phyloP scores from a whole-genome alignment of 345 rosid genomes.

The sweet orange (Citrus sinensis) region DNA sequence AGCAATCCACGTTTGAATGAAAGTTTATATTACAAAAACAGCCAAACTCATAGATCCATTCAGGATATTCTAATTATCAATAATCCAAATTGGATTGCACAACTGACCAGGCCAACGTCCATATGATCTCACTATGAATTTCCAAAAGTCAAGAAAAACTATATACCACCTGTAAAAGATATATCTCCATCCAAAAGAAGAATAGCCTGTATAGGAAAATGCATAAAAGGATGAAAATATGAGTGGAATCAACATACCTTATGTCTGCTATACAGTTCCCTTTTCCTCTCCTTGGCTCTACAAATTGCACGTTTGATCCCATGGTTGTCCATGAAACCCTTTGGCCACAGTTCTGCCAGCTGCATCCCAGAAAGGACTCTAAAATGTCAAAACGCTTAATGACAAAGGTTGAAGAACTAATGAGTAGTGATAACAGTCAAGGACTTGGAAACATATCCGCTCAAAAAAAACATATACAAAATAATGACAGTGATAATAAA shows the following conservation, averaged over 20 bases:
- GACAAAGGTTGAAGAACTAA: not conserved
- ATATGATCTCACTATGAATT: not conserved
- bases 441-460: not conserved
- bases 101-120: not conserved
- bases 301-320: constrained; percentile 86
- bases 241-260: constrained; percentile 30
- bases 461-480: not conserved
- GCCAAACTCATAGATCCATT: not conserved
- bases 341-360: constrained; percentile 92
- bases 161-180: not conserved
- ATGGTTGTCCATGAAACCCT: constrained; percentile 80
- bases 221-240: not conserved
- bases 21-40: not conserved
- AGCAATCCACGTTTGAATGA: not conserved
- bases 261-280: constrained; percentile 38
- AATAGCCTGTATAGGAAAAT: not conserved
- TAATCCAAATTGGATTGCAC: not conserved
- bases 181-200: not conserved
- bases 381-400: constrained; percentile 22
- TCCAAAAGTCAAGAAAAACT: not conserved
- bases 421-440: not conserved
- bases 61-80: not conserved
- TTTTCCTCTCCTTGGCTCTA: constrained; percentile 74
- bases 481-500: not conserved
- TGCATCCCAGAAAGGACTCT: constrained; percentile 32